phyloP scores from a whole-genome alignment of 768 basidiomycete genomes.

The Botryobasidium botryosum region DNA sequence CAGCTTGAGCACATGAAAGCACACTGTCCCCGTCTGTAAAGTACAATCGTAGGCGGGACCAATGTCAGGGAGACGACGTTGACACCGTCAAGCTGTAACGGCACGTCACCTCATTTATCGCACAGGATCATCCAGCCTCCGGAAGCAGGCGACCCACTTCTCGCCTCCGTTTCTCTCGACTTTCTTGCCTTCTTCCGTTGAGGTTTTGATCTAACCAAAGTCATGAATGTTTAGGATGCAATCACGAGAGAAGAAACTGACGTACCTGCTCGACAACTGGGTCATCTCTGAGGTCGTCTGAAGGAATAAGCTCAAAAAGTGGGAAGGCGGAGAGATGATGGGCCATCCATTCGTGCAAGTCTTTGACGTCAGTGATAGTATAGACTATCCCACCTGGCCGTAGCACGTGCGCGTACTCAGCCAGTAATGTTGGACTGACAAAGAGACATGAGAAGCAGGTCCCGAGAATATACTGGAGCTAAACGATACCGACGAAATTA shows the following conservation, averaged over 20 bases:
- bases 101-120: too few relatives aligned
- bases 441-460: background rate
- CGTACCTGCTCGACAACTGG: constrained; percentile 52
- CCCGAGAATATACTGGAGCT: background rate
- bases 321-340: constrained; percentile 77
- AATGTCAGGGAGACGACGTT: too few relatives aligned
- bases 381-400: constrained; percentile 90
- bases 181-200: constrained; percentile 95
- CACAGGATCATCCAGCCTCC: constrained; percentile 31
- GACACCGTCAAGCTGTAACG: too few relatives aligned
- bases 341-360: constrained; percentile 92
- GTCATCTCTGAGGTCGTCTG: constrained; percentile 61
- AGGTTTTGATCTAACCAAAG: constrained; percentile 35
- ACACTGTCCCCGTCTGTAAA: too few relatives aligned
- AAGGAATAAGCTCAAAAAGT: constrained; percentile 64
- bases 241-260: background rate
- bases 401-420: constrained; percentile 92
- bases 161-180: constrained; percentile 81
- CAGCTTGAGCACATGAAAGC: too few relatives aligned
- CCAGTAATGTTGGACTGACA: constrained; percentile 64
- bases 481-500: constrained; percentile 46
- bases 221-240: constrained; percentile 15
- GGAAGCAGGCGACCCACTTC: constrained; percentile 88
- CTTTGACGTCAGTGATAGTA: constrained; percentile 92
- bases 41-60: too few relatives aligned